Conservation (phyloP, 352 stramenopile species). For the Phytophthora meadii region DNA sequence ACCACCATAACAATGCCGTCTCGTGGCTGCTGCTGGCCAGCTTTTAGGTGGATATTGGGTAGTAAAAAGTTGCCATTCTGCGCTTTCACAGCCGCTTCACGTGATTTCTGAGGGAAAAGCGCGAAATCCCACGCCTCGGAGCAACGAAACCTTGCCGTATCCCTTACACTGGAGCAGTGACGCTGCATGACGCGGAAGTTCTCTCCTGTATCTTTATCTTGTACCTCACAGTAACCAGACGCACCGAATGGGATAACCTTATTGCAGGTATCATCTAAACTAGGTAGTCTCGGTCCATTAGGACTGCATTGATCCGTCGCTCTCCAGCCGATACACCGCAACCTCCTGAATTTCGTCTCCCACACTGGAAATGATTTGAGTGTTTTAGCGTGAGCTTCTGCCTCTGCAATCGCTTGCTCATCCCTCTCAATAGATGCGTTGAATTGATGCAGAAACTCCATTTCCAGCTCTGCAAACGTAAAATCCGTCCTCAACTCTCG, state of each 20-base stretch:
- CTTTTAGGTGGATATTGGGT: constrained; percentile 20
- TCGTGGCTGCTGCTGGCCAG: constrained; percentile 6
- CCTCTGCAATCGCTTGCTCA: constrained; percentile 16
- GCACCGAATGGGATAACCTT: constrained; percentile 25
- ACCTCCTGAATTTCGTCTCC: constrained; percentile 20
- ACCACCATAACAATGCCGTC: constrained; percentile 60
- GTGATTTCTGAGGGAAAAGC: constrained; percentile 39
- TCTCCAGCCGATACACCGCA: constrained; percentile 37
- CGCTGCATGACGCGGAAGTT: constrained; percentile 45
- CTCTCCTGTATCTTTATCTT: constrained; percentile 46
- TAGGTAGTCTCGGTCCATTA: constrained; percentile 15
- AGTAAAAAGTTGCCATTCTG: constrained; percentile 16
- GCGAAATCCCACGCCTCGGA: constrained; percentile 54
- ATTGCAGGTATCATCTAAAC: constrained; percentile 25
- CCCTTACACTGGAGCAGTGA: constrained; percentile 40
- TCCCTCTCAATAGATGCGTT: constrained; percentile 20
- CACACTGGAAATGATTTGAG: constrained; percentile 21
- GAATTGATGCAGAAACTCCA: constrained; percentile 19
- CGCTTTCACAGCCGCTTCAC: constrained; percentile 14
- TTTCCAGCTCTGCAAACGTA: constrained; percentile 32
- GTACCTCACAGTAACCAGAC: constrained; percentile 31
- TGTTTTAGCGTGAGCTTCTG: constrained; percentile 25
- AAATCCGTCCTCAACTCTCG: constrained; percentile 22
- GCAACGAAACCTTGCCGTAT: constrained; percentile 49
- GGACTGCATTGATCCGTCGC: constrained; percentile 27